Evolutionary conservation across 495 filamentous ascomycete genomes (phyloP).

Genomic region (Rhizodiscina lignyota): DNA sequence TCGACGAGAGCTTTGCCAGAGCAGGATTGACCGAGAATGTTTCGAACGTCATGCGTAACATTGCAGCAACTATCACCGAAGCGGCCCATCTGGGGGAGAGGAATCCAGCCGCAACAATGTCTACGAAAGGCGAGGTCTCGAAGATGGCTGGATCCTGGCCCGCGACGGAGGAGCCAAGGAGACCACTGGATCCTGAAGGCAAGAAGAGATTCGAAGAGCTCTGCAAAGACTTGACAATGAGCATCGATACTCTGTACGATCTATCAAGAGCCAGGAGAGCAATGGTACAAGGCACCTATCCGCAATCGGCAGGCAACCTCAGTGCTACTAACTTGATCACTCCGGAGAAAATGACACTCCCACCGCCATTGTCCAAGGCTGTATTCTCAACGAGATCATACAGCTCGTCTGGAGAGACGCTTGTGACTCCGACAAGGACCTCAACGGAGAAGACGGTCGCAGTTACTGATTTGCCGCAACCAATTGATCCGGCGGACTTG

Average conservation of each 20-base stretch:
- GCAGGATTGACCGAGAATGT: constrained; percentile 80
- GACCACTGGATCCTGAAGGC: no score
- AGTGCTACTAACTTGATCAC: no score
- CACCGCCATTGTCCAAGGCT: constrained; percentile 19
- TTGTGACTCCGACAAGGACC: constrained; percentile 11
- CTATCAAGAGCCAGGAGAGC: constrained; percentile 53
- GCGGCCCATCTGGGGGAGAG: constrained; percentile 52
- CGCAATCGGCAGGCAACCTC: constrained; percentile 22
- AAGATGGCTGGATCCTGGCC: constrained; percentile 24
- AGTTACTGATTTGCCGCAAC: background rate
- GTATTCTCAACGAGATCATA: constrained; percentile 12
- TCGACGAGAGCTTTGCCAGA: constrained; percentile 68
- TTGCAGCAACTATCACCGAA: constrained; percentile 73
- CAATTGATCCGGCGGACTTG: background rate
- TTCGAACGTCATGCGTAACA: constrained; percentile 73
- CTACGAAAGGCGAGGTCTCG: constrained; percentile 1
- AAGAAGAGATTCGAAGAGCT: constrained; percentile 48
- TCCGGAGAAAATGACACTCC: constrained; percentile 25
- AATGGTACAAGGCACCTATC: constrained; percentile 3
- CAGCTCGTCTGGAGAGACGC: constrained; percentile 12
- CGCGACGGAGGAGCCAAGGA: constrained; percentile 20
- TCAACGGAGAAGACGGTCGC: background rate
- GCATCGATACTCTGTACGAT: constrained; percentile 81
- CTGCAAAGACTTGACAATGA: constrained; percentile 60
- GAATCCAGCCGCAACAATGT: constrained; percentile 27